Conservation (phyloP, 176 grass and related monocot species). For the Rhynchospora breviuscula region DNA sequence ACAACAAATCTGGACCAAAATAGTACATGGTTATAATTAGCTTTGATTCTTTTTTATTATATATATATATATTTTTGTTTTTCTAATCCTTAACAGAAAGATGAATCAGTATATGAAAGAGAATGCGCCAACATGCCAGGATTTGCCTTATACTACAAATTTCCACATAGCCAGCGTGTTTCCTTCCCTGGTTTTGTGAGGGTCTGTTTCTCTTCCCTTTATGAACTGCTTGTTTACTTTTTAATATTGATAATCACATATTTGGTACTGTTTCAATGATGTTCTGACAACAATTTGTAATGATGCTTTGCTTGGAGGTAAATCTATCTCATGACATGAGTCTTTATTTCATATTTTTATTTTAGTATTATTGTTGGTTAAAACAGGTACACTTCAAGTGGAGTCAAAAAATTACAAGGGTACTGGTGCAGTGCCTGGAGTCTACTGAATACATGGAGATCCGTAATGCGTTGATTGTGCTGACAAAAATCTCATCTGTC, state of each 20-base stretch:
- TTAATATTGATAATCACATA: background rate
- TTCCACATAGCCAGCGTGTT: slow-evolving; percentile 80
- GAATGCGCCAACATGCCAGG: slow-evolving; percentile 98
- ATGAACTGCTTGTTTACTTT: slow-evolving; percentile 16
- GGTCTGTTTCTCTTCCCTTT: slow-evolving; percentile 44
- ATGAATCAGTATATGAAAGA: slow-evolving; percentile 93
- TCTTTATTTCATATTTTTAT: slow-evolving; percentile 7
- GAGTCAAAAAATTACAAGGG: slow-evolving; percentile 84
- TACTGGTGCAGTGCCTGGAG: slow-evolving; percentile 90
- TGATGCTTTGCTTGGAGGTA: background rate
- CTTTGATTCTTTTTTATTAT: slow-evolving; percentile 6
- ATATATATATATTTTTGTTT: slow-evolving; percentile 13
- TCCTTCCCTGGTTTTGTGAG: slow-evolving; percentile 73
- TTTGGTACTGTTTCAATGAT: slow-evolving; percentile 9
- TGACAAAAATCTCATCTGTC: slow-evolving; percentile 84
- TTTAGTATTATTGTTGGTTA: slow-evolving; percentile 29
- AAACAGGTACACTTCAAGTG: slow-evolving; percentile 83
- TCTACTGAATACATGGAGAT: slow-evolving; percentile 99
- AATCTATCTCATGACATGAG: background rate
- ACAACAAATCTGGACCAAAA: background rate
- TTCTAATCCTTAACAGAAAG: slow-evolving; percentile 53
- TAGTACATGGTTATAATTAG: background rate
- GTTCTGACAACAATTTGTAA: background rate
- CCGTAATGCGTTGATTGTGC: slow-evolving; percentile 86
- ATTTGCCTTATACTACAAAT: slow-evolving; percentile 82